Evolutionary conservation across 176 grass and related monocot species (phyloP).

Genomic region (Aechmea fasciata): DNA sequence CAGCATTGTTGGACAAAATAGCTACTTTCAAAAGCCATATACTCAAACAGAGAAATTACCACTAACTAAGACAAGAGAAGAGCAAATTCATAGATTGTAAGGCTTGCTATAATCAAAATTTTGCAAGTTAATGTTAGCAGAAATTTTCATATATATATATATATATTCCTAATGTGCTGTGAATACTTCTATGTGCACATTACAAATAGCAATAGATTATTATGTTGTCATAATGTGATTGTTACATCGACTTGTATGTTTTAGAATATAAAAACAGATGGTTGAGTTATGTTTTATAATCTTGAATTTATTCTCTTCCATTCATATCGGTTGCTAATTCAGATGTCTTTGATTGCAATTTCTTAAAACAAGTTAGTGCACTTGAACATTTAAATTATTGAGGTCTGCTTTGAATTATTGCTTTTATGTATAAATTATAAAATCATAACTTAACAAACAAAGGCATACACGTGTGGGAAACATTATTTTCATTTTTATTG

Average conservation of each 20-base stretch:
- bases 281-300: background rate
- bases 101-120: slow-evolving; percentile 10
- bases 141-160: background rate
- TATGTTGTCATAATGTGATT: background rate
- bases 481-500: no score
- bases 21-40: background rate
- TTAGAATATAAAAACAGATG: background rate
- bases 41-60: slow-evolving; percentile 11
- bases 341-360: background rate
- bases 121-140: background rate
- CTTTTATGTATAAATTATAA: no score
- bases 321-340: background rate
- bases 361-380: background rate
- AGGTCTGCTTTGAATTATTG: no score
- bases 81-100: slow-evolving; percentile 38
- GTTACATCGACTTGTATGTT: background rate
- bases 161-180: background rate
- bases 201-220: background rate
- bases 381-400: no score
- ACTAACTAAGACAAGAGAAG: slow-evolving; percentile 12
- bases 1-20: background rate
- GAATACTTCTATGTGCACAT: background rate
- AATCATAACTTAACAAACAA: no score
- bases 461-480: no score
- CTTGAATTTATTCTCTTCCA: background rate